Conservation (phyloP, 345 rosid species). For the Eucalyptus lansdowneana region DNA sequence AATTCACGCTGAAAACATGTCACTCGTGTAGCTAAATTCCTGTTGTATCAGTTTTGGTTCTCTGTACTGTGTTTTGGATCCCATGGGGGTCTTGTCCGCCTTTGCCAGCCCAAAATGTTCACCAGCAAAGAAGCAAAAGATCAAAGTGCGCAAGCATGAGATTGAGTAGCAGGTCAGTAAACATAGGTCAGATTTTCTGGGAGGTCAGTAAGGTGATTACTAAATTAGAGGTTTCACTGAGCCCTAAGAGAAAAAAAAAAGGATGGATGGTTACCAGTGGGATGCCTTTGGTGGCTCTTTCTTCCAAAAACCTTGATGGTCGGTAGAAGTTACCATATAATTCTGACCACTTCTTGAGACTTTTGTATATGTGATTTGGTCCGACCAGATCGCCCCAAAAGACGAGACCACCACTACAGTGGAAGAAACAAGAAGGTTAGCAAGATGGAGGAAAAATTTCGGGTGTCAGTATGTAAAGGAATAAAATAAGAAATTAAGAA, state of each 20-base stretch:
- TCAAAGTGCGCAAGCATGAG: neutral
- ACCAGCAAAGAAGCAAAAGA: neutral
- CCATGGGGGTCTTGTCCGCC: neutral
- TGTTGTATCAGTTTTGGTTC: neutral
- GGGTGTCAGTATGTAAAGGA: neutral
- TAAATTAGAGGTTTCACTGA: neutral
- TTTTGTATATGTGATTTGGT: constrained; percentile 38
- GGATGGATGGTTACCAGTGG: constrained; percentile 37
- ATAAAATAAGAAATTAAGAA: neutral
- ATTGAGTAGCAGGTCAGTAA: neutral
- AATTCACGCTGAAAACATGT: neutral
- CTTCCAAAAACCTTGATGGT: constrained; percentile 81
- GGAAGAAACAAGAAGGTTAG: neutral
- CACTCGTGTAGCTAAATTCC: neutral
- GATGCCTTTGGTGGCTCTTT: constrained; percentile 65
- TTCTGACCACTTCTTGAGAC: constrained; percentile 65
- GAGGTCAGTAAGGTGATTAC: neutral
- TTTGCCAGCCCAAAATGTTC: neutral
- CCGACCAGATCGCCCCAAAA: constrained; percentile 88
- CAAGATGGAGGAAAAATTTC: neutral
- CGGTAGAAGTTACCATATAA: constrained; percentile 56
- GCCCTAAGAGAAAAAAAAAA: neutral
- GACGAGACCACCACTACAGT: constrained; percentile 75
- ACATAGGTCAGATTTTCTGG: neutral
- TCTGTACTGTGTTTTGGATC: neutral